phyloP scores from a whole-genome alignment of 306 rosid genomes.

The Rubus idaeus region DNA sequence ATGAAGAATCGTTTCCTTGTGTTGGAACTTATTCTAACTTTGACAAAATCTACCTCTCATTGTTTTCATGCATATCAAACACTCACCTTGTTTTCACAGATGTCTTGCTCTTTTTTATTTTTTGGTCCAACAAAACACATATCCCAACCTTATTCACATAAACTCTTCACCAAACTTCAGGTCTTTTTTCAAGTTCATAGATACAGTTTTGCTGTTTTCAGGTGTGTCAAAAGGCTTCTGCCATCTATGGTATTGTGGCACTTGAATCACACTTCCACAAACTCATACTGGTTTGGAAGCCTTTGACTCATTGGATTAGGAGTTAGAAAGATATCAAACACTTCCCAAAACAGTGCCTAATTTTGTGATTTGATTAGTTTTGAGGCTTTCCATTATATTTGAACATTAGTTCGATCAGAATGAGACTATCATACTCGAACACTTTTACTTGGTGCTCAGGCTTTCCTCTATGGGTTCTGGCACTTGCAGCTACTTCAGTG shows the following conservation, averaged over 20 bases:
- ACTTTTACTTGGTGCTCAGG: slow-evolving; percentile 40
- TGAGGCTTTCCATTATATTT: background rate
- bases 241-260: background rate
- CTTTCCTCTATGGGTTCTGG: slow-evolving; percentile 38
- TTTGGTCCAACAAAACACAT: background rate
- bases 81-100: background rate
- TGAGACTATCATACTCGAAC: slow-evolving; percentile 43
- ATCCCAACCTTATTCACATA: background rate
- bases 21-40: slow-evolving; percentile 7
- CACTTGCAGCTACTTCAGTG: slow-evolving; percentile 29
- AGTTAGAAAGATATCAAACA: background rate
- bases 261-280: slow-evolving; percentile 1
- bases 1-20: slow-evolving; percentile 18
- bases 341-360: background rate
- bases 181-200: background rate
- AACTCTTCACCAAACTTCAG: background rate
- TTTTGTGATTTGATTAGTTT: background rate
- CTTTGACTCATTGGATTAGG: background rate
- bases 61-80: slow-evolving; percentile 16
- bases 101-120: background rate
- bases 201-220: background rate
- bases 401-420: slow-evolving; percentile 28
- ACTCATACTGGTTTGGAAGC: background rate
- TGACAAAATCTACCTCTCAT: background rate
- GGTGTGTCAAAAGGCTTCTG: background rate